Base-by-base conservation (phyloP, 164 flowering plant species). In the Paratinospora sagittata region DNA sequence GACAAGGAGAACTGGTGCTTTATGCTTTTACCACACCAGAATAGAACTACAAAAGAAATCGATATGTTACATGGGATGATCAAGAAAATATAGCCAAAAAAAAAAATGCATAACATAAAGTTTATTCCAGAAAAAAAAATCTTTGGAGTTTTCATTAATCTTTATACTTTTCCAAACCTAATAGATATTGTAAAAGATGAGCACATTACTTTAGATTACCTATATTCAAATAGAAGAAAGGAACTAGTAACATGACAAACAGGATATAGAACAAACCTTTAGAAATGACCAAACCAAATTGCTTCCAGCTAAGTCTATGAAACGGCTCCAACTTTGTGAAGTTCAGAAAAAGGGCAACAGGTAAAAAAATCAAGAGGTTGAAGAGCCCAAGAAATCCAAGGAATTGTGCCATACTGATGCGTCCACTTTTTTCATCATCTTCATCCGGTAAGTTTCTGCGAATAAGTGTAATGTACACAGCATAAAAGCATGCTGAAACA, bases 351-450 rank as follows among this genome's bases (percentile, higher is more conserved):
- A 96, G 88, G 61, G 87, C 90, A 75, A 92, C 84, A n/a, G 99
- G 99, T 45, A 91, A 82, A 75, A 96, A 92, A 68, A 92, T 85
- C 75, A 96, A 10, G 64, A 92, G 74, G 75, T 96, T 96, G 86
- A 88, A 90, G 34, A 96, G 77, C 76, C 99, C 99, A 3, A 96
- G 76, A 80, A 79, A 96, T 66, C 99, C 99, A 74, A 96, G 98
- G 76, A 96, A 91, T 80, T 90, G 96, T 3, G 93, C 94, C 96
- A 91, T 92, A 71, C 98, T 92, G 57, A 77, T 84, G 8, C 64
- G 80, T 30, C 93, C 92, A 68, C 74, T 68, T 75, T 83, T 83
- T 45, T 79, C 88, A 75, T 88, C 90, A 63, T 86, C 81, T 34
- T 88, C 94, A 80, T 90, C 93, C 36, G 98, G 92, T 62, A 96